Conservation (phyloP, 2,329 filamentous ascomycete genomes). For the Orbilia oligospora region DNA sequence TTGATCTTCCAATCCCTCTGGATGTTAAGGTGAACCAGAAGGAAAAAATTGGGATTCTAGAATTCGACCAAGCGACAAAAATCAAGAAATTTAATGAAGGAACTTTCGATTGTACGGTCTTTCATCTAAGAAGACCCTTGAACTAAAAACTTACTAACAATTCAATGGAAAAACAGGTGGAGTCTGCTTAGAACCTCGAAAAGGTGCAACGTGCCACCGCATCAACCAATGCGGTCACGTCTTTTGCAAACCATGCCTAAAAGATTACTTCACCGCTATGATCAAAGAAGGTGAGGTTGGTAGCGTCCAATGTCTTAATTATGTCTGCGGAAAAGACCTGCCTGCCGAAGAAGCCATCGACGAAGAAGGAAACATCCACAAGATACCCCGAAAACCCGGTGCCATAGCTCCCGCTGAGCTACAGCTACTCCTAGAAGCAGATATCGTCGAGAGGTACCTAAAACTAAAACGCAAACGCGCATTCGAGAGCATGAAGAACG, state of each 20-base stretch:
- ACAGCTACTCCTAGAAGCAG: conserved; percentile 77
- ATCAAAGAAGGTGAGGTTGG: conserved; percentile 87
- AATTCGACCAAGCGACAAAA: conserved; percentile 82
- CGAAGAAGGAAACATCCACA: conserved; percentile 48
- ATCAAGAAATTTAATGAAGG: conserved; percentile 78
- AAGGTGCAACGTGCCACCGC: conserved; percentile 83
- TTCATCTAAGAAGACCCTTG: conserved; percentile 20
- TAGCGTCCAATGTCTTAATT: conserved; percentile 83
- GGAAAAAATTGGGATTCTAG: conserved; percentile 79
- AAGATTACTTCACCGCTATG: conserved; percentile 89
- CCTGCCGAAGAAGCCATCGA: conserved; percentile 59
- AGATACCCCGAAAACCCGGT: conserved; percentile 57
- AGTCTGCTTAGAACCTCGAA: conserved; percentile 80
- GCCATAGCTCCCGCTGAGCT: conserved; percentile 64
- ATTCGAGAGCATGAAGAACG: conserved; percentile 90
- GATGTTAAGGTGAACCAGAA: conserved; percentile 70
- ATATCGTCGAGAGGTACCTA: conserved; percentile 86
- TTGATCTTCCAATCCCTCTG: conserved; percentile 71
- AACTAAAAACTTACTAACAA: conserved; percentile 1
- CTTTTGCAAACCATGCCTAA: conserved; percentile 88
- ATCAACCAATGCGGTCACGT: conserved; percentile 89
- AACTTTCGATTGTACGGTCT: conserved; percentile 55
- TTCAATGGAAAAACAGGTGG: conserved; percentile 24
- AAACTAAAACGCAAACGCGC: conserved; percentile 92
- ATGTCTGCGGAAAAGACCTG: conserved; percentile 80